Evolutionary conservation across 2,329 filamentous ascomycete species (phyloP).

Genomic region (Phaeosphaeriaceae sp.): DNA sequence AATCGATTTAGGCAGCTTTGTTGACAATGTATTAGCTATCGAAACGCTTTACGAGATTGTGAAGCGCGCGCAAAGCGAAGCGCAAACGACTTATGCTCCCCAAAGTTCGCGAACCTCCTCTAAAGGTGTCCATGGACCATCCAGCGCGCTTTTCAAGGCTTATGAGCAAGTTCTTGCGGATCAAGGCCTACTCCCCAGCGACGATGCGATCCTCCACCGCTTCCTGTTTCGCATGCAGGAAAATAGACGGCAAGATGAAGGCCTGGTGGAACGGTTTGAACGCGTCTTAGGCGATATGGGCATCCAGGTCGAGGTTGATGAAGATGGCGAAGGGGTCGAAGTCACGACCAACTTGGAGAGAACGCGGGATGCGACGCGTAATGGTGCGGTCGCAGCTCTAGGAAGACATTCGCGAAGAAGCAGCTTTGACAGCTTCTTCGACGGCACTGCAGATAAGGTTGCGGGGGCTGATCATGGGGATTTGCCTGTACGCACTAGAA

Average conservation of each 20-base stretch:
- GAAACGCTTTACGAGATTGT: constrained; percentile 79
- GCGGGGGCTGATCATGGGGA: constrained; percentile 46
- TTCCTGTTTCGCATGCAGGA: constrained; percentile 74
- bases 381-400: constrained; percentile 29
- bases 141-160: constrained; percentile 76
- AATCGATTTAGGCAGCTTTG: background rate
- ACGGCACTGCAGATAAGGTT: constrained; percentile 61
- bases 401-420: constrained; percentile 50
- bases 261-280: constrained; percentile 73
- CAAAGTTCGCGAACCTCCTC: constrained; percentile 55
- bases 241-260: constrained; percentile 27
- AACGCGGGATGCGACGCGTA: constrained; percentile 29
- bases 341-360: constrained; percentile 40
- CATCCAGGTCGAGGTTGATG: constrained; percentile 71
- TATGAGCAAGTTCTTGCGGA: constrained; percentile 78
- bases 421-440: constrained; percentile 66
- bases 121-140: constrained; percentile 48
- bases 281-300: constrained; percentile 63
- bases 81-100: background rate
- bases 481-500: constrained; percentile 23
- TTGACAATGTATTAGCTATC: constrained; percentile 66
- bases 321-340: constrained; percentile 50
- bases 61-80: constrained; percentile 64
- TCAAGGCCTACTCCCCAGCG: constrained; percentile 72
- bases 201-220: constrained; percentile 76